Percentiles rank a stretch among this genome's conserved stretches.
Evolutionary conservation across 2,329 filamentous ascomycete genomes (phyloP).

Genomic region (Colletotrichum graminicola): DNA sequence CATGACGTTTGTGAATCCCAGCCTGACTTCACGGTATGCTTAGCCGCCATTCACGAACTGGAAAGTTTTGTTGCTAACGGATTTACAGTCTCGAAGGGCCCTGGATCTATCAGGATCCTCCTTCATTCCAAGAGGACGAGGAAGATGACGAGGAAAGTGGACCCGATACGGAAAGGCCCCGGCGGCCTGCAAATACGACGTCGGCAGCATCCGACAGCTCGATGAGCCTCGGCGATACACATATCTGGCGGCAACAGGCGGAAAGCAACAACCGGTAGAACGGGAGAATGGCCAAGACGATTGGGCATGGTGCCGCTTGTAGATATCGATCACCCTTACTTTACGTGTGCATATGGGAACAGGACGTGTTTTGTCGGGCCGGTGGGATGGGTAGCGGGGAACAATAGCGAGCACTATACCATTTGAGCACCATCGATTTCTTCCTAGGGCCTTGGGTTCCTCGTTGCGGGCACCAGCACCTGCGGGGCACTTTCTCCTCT

Average conservation of each 20-base stretch:
- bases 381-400: slow-evolving; percentile 13
- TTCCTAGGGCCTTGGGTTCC: no score
- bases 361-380: not conserved
- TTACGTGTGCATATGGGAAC: slow-evolving; percentile 28
- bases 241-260: slow-evolving; percentile 59
- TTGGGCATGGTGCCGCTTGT: slow-evolving; percentile 9
- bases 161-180: slow-evolving; percentile 19
- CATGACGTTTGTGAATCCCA: slow-evolving; percentile 81
- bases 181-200: slow-evolving; percentile 28
- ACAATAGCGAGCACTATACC: slow-evolving; percentile 35
- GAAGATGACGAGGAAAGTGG: slow-evolving; percentile 34
- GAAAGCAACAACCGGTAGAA: slow-evolving; percentile 19
- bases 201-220: slow-evolving; percentile 57
- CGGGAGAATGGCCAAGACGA: no score
- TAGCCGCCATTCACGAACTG: not conserved
- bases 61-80: slow-evolving; percentile 29
- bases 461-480: not conserved
- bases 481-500: not conserved
- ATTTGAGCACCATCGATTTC: not conserved
- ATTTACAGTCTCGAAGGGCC: slow-evolving; percentile 71
- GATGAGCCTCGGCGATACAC: slow-evolving; percentile 63
- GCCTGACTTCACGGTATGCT: slow-evolving; percentile 73
- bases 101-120: slow-evolving; percentile 74
- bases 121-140: slow-evolving; percentile 49
- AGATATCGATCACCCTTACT: slow-evolving; percentile 22